phyloP scores from a whole-genome alignment of 495 filamentous ascomycete genomes.

The Lasiosphaeria ovina region DNA sequence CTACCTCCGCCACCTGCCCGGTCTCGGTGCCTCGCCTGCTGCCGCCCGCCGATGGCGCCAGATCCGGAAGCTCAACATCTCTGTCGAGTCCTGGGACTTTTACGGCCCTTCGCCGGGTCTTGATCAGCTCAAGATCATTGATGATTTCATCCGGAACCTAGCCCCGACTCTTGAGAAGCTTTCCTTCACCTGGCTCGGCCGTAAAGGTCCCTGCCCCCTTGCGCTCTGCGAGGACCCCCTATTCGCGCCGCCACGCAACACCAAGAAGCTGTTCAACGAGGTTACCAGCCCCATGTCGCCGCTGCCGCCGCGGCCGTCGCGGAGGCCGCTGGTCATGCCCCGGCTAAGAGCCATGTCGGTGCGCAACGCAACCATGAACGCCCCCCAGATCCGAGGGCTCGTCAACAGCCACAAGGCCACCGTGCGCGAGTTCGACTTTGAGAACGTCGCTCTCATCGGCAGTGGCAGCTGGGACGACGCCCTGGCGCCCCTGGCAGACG shows the following conservation, averaged over 20 bases:
- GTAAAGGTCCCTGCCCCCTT: conserved; percentile 64
- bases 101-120: conserved; percentile 49
- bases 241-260: conserved; percentile 52
- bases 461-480: conserved; percentile 73
- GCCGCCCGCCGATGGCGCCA: conserved; percentile 67
- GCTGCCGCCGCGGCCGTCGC: conserved; percentile 42
- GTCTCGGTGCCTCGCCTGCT: conserved; percentile 64
- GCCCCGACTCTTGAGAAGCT: conserved; percentile 59
- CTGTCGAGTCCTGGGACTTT: conserved; percentile 63
- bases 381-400: conserved; percentile 62
- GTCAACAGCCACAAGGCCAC: conserved; percentile 59
- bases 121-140: conserved; percentile 73
- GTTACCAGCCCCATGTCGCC: conserved; percentile 54
- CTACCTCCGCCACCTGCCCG: conserved; percentile 65
- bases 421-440: conserved; percentile 69
- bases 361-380: conserved; percentile 63
- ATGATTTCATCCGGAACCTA: conserved; percentile 67
- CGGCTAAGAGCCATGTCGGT: conserved; percentile 61
- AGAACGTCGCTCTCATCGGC: conserved; percentile 60
- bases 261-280: conserved; percentile 52
- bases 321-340: conserved; percentile 54
- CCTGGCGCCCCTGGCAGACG: conserved; percentile 58
- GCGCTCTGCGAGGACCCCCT: conserved; percentile 61
- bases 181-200: conserved; percentile 68
- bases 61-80: conserved; percentile 65